phyloP scores from a whole-genome alignment of 2,329 filamentous ascomycete genomes.

The Hymenoscyphus repandus region DNA sequence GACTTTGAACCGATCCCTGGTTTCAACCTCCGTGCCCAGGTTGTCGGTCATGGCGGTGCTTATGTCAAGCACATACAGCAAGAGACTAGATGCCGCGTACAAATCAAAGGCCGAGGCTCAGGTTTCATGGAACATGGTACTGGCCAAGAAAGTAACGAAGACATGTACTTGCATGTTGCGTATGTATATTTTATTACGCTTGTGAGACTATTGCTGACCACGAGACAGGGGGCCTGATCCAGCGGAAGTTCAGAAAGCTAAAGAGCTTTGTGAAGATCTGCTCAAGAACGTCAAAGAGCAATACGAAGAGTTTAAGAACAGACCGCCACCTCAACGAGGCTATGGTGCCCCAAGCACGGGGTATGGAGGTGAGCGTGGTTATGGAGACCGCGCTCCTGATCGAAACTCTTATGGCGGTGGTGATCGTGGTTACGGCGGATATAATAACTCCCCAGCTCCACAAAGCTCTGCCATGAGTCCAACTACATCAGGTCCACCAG shows the following conservation, averaged over 20 bases:
- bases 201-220: slow-evolving; percentile 2
- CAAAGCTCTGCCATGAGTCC: slow-evolving; percentile 34
- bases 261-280: slow-evolving; percentile 83
- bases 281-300: slow-evolving; percentile 81
- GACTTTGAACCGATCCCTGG: slow-evolving; percentile 85
- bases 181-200: slow-evolving; percentile 42
- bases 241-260: slow-evolving; percentile 78
- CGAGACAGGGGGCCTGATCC: slow-evolving; percentile 72
- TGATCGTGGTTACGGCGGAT: slow-evolving; percentile 36
- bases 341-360: slow-evolving; percentile 42
- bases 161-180: slow-evolving; percentile 96
- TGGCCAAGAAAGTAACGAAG: slow-evolving; percentile 86
- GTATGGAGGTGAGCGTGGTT: slow-evolving; percentile 41
- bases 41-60: slow-evolving; percentile 87
- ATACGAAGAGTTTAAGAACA: slow-evolving; percentile 86
- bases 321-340: slow-evolving; percentile 59
- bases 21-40: slow-evolving; percentile 93
- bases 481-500: slow-evolving; percentile 37
- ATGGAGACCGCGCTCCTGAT: slow-evolving; percentile 48
- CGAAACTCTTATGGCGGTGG: slow-evolving; percentile 35
- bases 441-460: slow-evolving; percentile 30
- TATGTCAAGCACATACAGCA: slow-evolving; percentile 99
- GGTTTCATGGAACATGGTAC: slow-evolving; percentile 88
- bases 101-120: slow-evolving; percentile 95
- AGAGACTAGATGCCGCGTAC: slow-evolving; percentile 90